Evolutionary conservation across 441 rosid species (phyloP), one percentile per base, ranked within the genome.

Genomic region (Viola pubescens): DNA sequence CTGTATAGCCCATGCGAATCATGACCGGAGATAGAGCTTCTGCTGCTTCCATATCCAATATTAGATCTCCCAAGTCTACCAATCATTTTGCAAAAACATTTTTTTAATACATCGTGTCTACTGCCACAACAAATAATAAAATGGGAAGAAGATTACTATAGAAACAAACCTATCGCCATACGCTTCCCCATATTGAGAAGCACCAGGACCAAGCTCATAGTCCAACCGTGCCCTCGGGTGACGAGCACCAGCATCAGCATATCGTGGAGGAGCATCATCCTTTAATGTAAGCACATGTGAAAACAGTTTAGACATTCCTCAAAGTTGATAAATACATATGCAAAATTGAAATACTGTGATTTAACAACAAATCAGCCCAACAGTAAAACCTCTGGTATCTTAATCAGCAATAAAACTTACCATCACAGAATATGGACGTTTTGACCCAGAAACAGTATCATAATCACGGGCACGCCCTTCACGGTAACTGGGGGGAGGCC

Each of bases 211-310:
- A 59, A 79, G 72, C 54, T 92, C 96, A 68, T 88, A 88, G 74
- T 94, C 98, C 69, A 94, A 57, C 55, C 96, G 92, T 48, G 98
- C 80, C 77, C 98, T 94, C 0, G 96, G 82, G 70, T 82, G 96
- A 52, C 95, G 91, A 58, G 77, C 63, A 61, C 81, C 76, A 0
- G 73, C 70, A 42, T 86, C 98, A 68, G 80, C 87, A 81, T 88
- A 89, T 44, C 91, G 87, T 5, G 87, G 83, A 64, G 98, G 89
- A 71, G 75, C 72, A 64, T 87, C 92, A 79, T 87, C 97, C 98
- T 94, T 58, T 64, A 59, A 54, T 71, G 47, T 48, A 12, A 60
- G 2, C 16, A 54, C 50, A 42, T 57, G 49, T 42, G 56, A 66
- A 55, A 59, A 7, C 37, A 62, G 34, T 43, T 43, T 37, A 12